A percentile compares a stretch with the other conserved stretches of the same genome.
Evolutionary conservation across 129 eudicot genomes (phyloP).

Genomic region (Lactuca sativa): DNA sequence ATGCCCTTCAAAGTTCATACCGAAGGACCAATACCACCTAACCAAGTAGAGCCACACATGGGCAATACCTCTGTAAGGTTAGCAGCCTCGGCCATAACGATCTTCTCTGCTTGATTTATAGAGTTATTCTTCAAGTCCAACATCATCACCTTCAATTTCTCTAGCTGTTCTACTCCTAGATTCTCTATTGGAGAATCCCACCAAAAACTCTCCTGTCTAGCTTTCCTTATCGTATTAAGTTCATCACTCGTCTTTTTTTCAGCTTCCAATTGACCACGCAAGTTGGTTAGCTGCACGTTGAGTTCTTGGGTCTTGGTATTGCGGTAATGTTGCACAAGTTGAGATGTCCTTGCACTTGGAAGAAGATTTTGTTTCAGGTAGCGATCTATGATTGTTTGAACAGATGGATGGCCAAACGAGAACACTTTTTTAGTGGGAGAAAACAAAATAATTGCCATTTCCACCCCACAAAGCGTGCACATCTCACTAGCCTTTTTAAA

Average conservation of each 20-base stretch:
- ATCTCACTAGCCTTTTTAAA: slow-evolving; percentile 19
- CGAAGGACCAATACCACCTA: too few species aligned
- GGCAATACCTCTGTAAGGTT: not conserved
- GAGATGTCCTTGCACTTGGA: slow-evolving; percentile 14
- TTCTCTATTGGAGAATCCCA: slow-evolving; percentile 42
- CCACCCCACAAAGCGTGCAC: slow-evolving; percentile 18
- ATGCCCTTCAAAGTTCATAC: too few species aligned
- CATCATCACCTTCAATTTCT: slow-evolving; percentile 32
- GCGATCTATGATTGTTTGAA: slow-evolving; percentile 27
- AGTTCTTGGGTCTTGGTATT: slow-evolving; percentile 34
- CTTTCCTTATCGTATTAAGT: slow-evolving; percentile 24
- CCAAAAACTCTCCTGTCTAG: too few species aligned
- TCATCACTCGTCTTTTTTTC: slow-evolving; percentile 48
- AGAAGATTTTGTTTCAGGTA: slow-evolving; percentile 23
- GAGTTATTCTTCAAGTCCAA: slow-evolving; percentile 34
- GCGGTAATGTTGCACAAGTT: slow-evolving; percentile 31
- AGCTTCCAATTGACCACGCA: slow-evolving; percentile 23
- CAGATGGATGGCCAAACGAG: slow-evolving; percentile 54
- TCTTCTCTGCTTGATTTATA: slow-evolving; percentile 5
- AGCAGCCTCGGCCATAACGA: not conserved
- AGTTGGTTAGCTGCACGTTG: slow-evolving; percentile 32
- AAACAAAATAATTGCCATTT: slow-evolving; percentile 42
- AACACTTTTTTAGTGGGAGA: slow-evolving; percentile 43
- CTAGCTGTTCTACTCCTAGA: slow-evolving; percentile 28
- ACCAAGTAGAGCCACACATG: not conserved